Evolutionary conservation across 495 filamentous ascomycete genomes (phyloP).

Genomic region (Bathelium albidoporum): DNA sequence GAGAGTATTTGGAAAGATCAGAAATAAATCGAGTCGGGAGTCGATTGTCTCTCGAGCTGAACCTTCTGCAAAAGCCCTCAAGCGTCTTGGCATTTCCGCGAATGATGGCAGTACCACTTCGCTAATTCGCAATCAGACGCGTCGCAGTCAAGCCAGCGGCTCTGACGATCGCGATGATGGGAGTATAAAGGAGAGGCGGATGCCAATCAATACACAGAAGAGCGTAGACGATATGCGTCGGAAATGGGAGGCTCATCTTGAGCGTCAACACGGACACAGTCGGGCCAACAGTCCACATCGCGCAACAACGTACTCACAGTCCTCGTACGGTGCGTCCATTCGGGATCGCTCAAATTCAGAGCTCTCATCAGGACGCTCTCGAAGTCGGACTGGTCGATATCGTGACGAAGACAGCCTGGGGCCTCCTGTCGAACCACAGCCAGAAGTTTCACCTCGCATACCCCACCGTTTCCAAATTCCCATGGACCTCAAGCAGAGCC

Average conservation of each 20-base stretch:
- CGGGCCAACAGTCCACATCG: background rate
- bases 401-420: constrained; percentile 32
- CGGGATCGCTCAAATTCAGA: constrained; percentile 33
- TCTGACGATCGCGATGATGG: constrained; percentile 15
- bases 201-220: constrained; percentile 13
- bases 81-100: constrained; percentile 49
- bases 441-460: constrained; percentile 14
- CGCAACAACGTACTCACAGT: background rate
- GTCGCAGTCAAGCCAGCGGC: background rate
- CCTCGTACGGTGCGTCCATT: constrained; percentile 9
- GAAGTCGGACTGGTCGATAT: constrained; percentile 30
- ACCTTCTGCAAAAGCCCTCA: constrained; percentile 52
- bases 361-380: constrained; percentile 26
- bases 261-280: background rate
- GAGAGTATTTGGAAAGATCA: constrained; percentile 58
- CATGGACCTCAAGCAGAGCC: constrained; percentile 21
- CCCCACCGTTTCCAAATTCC: constrained; percentile 12
- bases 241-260: constrained; percentile 14
- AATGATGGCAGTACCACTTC: constrained; percentile 39
- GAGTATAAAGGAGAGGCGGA: background rate
- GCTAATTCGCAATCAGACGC: constrained; percentile 5
- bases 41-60: constrained; percentile 41
- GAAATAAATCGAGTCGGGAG: constrained; percentile 54
- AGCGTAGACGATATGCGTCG: constrained; percentile 24
- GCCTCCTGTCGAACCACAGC: constrained; percentile 10